A percentile compares a stretch with the other conserved stretches of the same genome.
Evolutionary conservation across 306 rosid genomes (phyloP).

Genomic region (Oxytropis ochrocephala): DNA sequence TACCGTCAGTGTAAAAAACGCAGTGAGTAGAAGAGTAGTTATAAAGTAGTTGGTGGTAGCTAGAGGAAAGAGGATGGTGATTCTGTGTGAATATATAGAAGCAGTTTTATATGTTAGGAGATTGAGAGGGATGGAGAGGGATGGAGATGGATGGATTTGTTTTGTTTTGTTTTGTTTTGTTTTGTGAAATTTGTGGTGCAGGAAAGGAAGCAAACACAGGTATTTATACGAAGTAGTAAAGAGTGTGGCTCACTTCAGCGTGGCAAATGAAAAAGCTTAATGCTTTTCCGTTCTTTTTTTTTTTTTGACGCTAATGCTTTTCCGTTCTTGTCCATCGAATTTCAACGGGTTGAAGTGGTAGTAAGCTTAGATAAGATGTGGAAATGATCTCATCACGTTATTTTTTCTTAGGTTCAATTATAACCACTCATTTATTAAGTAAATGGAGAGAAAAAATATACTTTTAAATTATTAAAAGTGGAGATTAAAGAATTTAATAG

Average conservation of each 20-base stretch:
- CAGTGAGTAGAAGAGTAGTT: conserved; percentile 15
- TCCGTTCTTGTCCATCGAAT: too few relatives aligned
- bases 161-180: background rate
- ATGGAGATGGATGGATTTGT: background rate
- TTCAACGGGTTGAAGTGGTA: too few relatives aligned
- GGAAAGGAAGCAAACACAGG: background rate
- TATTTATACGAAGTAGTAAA: conserved; percentile 7
- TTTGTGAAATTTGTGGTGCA: background rate
- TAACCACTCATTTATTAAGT: too few relatives aligned
- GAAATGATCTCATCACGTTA: too few relatives aligned
- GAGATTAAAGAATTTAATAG: too few relatives aligned
- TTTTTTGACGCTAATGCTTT: too few relatives aligned
- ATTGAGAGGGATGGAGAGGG: background rate
- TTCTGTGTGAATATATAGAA: background rate
- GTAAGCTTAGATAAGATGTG: too few relatives aligned
- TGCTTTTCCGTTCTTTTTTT: too few relatives aligned
- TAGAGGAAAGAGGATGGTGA: background rate
- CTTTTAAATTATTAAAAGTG: too few relatives aligned
- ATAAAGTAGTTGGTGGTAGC: background rate
- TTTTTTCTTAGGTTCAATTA: too few relatives aligned
- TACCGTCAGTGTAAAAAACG: conserved; percentile 26
- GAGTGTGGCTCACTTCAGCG: background rate
- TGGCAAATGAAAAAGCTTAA: background rate
- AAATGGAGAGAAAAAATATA: too few relatives aligned
- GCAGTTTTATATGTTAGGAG: background rate